Conservation (phyloP, 2,329 filamentous ascomycete species). For the Sclerotinia subarctica region DNA sequence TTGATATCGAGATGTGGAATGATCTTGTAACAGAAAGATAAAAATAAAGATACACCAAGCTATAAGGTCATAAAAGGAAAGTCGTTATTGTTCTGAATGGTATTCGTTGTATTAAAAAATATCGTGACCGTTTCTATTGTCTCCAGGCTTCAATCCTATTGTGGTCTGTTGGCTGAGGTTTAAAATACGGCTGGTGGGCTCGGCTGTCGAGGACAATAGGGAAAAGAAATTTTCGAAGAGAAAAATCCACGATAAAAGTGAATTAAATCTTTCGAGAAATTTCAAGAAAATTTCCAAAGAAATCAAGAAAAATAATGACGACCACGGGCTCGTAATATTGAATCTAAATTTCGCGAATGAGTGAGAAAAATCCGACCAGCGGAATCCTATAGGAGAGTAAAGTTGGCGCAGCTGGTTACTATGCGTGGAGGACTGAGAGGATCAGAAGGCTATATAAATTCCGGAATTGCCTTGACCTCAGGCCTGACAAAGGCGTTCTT, state of each 20-base stretch:
- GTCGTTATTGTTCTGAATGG: conserved; percentile 11
- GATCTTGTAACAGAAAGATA: conserved; percentile 8
- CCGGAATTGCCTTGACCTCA: conserved; percentile 19
- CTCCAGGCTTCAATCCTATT: conserved; percentile 14
- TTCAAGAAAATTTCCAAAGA: not conserved
- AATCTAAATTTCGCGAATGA: conserved; percentile 18
- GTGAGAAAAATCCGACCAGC: conserved; percentile 22
- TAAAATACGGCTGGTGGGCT: not conserved
- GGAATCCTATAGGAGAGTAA: conserved; percentile 19
- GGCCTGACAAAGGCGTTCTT: conserved; percentile 17
- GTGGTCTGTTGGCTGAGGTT: conserved; percentile 15
- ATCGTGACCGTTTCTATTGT: conserved; percentile 18
- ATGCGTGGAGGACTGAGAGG: conserved; percentile 18
- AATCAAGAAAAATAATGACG: conserved; percentile 12
- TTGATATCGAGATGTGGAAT: conserved; percentile 2
- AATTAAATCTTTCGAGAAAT: conserved; percentile 18
- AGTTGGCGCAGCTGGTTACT: conserved; percentile 21
- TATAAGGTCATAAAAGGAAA: conserved; percentile 14
- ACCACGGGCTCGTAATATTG: conserved; percentile 19
- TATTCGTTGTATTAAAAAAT: not conserved
- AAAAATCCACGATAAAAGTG: conserved; percentile 14
- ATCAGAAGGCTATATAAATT: conserved; percentile 22
- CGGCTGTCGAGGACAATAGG: conserved; percentile 11
- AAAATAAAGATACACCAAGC: conserved; percentile 21
- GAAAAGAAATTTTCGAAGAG: conserved; percentile 6